phyloP scores from a whole-genome alignment of 805 yeast species.

The Myxozyma lipomycoides region DNA sequence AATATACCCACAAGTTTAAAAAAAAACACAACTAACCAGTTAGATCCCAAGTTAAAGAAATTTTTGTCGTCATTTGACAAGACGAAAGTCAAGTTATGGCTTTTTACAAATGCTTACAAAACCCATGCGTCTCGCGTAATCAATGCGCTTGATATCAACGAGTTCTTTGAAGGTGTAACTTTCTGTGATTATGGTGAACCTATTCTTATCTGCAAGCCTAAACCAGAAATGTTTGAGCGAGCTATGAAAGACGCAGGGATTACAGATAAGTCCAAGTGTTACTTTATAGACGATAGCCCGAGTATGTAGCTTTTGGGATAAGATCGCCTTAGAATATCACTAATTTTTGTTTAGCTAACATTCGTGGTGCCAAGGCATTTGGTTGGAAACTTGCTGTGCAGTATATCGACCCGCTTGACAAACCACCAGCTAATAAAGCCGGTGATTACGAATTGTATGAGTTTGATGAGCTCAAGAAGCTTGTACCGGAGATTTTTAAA shows the following conservation, averaged over 20 bases:
- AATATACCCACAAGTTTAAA: background rate
- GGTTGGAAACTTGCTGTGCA: conserved; percentile 75
- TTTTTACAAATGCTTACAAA: conserved; percentile 90
- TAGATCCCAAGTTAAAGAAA: conserved; percentile 40
- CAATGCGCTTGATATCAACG: conserved; percentile 80
- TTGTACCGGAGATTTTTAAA: conserved; percentile 49
- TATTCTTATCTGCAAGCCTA: conserved; percentile 84
- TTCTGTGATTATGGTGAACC: conserved; percentile 73
- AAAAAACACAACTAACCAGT: background rate
- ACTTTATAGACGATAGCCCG: conserved; percentile 85
- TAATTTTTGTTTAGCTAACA: conserved; percentile 46
- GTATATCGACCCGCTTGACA: conserved; percentile 67
- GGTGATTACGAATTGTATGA: conserved; percentile 55
- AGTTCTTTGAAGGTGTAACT: conserved; percentile 82
- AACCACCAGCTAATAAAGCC: conserved; percentile 38
- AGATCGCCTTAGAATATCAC: too few relatives aligned
- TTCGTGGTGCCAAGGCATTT: conserved; percentile 62
- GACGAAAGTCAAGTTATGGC: conserved; percentile 73
- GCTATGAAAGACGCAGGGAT: conserved; percentile 59
- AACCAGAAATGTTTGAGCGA: conserved; percentile 58
- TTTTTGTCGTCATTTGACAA: conserved; percentile 38
- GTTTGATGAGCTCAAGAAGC: conserved; percentile 53
- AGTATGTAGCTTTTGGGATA: conserved; percentile 24
- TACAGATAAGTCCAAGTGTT: conserved; percentile 47
- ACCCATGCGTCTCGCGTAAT: conserved; percentile 83